Base-by-base conservation (phyloP, 2,329 filamentous ascomycete genomes). In the Fusarium haematococcum region DNA sequence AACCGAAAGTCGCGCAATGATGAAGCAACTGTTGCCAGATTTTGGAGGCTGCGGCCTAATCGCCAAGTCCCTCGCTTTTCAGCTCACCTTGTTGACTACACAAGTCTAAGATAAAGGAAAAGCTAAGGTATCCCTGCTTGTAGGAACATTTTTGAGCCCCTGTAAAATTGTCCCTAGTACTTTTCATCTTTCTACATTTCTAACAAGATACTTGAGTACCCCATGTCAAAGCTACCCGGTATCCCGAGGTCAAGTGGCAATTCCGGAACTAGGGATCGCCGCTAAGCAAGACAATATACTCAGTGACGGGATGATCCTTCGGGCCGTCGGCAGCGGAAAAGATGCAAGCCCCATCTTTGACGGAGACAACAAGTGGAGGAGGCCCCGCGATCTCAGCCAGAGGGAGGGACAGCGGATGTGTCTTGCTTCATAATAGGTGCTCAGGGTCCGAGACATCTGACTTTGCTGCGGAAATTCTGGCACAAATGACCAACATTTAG, bases 211-310 rank as follows among this genome's bases (percentile, higher is more conserved):
- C 13, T 16, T 2, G 20, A 48, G 8, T 16, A 14, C 4, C 20
- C 13, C 4, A 2, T n/a, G 14, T 0, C 1, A 25, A 48, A 18
- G 14, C 5, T n/a, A 13, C 48, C 25, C 16, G 2, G 25, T n/a
- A n/a, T 0, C 16, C 9, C 48, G 5, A 13, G 18, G 4, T 13
- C 18, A 5, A 16, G 9, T 30, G 25, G 9, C 48, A 30, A 30
- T 18, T 16, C 8, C 0, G 23, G 0, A 30, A 13, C 25, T n/a
- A 30, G 3, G 7, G 0, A 13, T 30, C 10, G 2, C 25, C 4
- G 25, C 45, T 13, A 1, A 2, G 6, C 4, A 30, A n/a, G 48
- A 30, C 48, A 52, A 11, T 4, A 13, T 52, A 3, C 3, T 30
- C 2, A 30, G 6, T 4, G 5, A 30, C 3, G 16, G 10, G 48